A percentile compares a stretch with the other conserved stretches of the same genome.
phyloP scores from a whole-genome alignment of 192 early-diverging fungal genomes.

The Phlyctochytrium planicorne region DNA sequence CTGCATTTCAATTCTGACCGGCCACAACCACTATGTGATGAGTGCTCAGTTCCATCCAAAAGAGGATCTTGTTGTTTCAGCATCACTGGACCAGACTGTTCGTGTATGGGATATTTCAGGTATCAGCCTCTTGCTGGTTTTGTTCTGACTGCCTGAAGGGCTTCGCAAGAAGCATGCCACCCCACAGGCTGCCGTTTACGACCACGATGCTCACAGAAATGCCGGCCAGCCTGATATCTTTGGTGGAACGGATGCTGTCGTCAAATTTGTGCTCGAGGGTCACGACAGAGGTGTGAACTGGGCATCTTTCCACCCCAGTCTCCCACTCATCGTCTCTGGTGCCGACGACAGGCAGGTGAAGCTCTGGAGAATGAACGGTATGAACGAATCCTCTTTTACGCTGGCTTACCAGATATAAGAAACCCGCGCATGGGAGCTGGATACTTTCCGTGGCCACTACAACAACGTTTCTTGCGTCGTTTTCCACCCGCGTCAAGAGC shows the following conservation, averaged over 20 bases:
- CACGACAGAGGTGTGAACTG: conserved; percentile 98
- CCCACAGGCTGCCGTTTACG: conserved; percentile 29
- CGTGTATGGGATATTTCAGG: conserved; percentile 99
- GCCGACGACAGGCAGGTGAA: conserved; percentile 98
- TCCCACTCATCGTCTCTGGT: conserved; percentile 94
- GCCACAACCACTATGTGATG: conserved; percentile 99
- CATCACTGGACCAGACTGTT: conserved; percentile 94
- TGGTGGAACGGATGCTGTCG: conserved; percentile 92
- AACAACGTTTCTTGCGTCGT: conserved; percentile 93
- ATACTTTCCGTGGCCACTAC: conserved; percentile 98
- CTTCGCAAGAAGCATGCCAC: conserved; percentile 81
- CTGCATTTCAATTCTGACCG: conserved; percentile 96
- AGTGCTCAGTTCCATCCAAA: conserved; percentile 97
- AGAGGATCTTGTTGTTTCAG: conserved; percentile 94
- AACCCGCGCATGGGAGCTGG: conserved; percentile 98
- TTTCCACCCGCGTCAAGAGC: conserved; percentile 95
- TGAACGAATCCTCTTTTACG: conserved; percentile 1
- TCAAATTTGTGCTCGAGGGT: conserved; percentile 98
- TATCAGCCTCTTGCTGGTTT: conserved; percentile 7
- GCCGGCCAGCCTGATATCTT: conserved; percentile 89
- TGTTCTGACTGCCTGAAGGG: conserved; percentile 41
- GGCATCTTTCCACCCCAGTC: conserved; percentile 94
- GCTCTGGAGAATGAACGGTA: conserved; percentile 98
- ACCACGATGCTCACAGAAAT: conserved; percentile 29
- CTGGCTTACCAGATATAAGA: conserved; percentile 62